These are phyloP conservation scores for Fusarium coffeatum DNA, from an alignment of 2,329 filamentous ascomycete species.

Conservation along the genomic window DNA sequence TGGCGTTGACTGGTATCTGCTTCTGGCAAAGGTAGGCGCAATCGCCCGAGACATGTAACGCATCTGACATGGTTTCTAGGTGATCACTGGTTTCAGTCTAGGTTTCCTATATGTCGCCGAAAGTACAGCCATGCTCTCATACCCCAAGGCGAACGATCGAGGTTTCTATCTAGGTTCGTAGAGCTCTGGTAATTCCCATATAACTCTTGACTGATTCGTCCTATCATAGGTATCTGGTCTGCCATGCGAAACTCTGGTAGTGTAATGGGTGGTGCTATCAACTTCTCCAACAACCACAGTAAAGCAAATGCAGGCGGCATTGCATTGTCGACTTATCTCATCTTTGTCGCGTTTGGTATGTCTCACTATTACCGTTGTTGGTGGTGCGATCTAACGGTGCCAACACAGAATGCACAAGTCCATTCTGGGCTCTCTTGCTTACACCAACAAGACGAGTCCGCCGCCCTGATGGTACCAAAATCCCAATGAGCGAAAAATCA, in stretches of 20 bases:
- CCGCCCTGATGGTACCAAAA: not conserved
- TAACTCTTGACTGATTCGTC: not conserved
- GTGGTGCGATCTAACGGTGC: rapidly evolving
- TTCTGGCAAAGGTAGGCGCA: not conserved
- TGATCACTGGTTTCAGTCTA: not conserved
- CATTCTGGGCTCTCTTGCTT: not conserved
- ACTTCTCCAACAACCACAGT: constrained; percentile 1
- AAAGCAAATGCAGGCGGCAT: not conserved
- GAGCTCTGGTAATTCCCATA: rapidly evolving
- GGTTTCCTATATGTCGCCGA: not conserved
- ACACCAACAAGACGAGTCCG: not conserved
- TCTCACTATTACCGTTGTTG: rapidly evolving
- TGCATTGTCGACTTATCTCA: not conserved
- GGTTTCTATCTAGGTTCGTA: not conserved
- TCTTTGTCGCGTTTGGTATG: not conserved
- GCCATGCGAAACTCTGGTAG: constrained; percentile 2
- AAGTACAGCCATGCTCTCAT: not conserved
- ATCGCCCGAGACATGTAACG: rapidly evolving
- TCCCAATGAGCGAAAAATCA: not conserved
- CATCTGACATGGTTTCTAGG: not conserved
- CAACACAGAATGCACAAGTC: not conserved
- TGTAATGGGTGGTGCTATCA: constrained; percentile 2
- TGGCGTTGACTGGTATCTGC: constrained; percentile 2
- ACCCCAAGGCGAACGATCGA: not conserved
- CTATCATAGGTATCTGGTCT: not conserved